phyloP scores from a whole-genome alignment of 371 early-diverging fungal species.

The Rhizopus sp. region DNA sequence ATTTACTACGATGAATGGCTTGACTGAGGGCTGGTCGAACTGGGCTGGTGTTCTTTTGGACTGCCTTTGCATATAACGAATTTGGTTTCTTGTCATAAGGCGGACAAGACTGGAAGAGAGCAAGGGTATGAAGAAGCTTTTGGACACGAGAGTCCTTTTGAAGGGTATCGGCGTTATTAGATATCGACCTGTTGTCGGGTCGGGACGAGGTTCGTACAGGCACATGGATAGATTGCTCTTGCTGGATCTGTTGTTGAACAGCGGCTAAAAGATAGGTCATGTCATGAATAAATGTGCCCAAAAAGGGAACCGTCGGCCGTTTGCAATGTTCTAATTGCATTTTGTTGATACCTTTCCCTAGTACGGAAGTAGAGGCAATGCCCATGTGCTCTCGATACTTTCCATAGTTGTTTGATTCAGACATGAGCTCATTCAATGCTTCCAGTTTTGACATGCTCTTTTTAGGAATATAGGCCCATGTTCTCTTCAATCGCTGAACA shows the following conservation, averaged over 20 bases:
- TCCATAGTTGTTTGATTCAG: slow-evolving; percentile 74
- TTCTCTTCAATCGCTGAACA: slow-evolving; percentile 71
- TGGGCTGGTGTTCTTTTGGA: slow-evolving; percentile 30
- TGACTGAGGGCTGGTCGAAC: slow-evolving; percentile 55
- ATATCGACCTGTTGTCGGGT: slow-evolving; percentile 5
- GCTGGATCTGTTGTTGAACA: slow-evolving; percentile 10
- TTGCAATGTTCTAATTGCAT: slow-evolving; percentile 49
- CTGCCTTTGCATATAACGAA: neutral
- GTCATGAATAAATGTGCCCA: slow-evolving; percentile 82
- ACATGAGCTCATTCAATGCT: slow-evolving; percentile 63
- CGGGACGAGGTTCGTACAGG: slow-evolving; percentile 7
- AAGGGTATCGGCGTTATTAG: slow-evolving; percentile 8
- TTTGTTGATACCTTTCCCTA: slow-evolving; percentile 34
- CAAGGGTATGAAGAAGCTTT: slow-evolving; percentile 52
- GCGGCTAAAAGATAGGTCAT: slow-evolving; percentile 73
- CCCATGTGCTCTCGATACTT: slow-evolving; percentile 71
- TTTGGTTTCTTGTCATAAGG: slow-evolving; percentile 48
- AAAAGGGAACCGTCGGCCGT: slow-evolving; percentile 73
- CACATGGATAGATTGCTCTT: slow-evolving; percentile 38
- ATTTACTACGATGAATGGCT: slow-evolving; percentile 56
- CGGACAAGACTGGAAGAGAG: slow-evolving; percentile 62
- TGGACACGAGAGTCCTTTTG: slow-evolving; percentile 55
- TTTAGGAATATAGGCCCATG: slow-evolving; percentile 75
- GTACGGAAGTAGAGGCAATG: slow-evolving; percentile 35
- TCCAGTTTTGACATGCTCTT: slow-evolving; percentile 65